Evolutionary conservation across 768 basidiomycete species (phyloP).

Genomic region (Ramaria rubella): DNA sequence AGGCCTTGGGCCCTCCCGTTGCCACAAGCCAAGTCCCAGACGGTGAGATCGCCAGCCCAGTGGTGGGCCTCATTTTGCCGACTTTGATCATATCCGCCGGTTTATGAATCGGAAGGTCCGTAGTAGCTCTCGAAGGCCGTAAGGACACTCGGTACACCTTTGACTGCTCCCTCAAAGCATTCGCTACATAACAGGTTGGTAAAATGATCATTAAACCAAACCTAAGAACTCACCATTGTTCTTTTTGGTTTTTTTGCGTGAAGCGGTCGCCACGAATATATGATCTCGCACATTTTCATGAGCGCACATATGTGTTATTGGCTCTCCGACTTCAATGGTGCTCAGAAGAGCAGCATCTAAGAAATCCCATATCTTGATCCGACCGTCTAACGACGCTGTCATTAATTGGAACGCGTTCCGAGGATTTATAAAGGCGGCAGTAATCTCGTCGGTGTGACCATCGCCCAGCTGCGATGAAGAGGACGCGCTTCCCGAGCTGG

Average conservation of each 20-base stretch:
- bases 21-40: constrained; percentile 75
- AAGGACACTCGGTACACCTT: constrained; percentile 60
- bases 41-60: constrained; percentile 65
- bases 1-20: constrained; percentile 68
- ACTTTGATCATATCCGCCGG: constrained; percentile 48
- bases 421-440: constrained; percentile 71
- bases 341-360: constrained; percentile 74
- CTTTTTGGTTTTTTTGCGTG: constrained; percentile 20
- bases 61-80: constrained; percentile 60
- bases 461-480: constrained; percentile 27
- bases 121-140: constrained; percentile 38
- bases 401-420: constrained; percentile 86
- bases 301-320: constrained; percentile 64
- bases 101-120: constrained; percentile 33
- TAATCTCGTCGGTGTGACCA: constrained; percentile 49
- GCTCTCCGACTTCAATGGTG: constrained; percentile 62
- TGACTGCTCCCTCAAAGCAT: constrained; percentile 43
- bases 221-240: constrained; percentile 3
- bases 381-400: constrained; percentile 79
- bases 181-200: neutral
- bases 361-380: constrained; percentile 88
- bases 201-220: neutral
- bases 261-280: constrained; percentile 52
- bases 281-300: constrained; percentile 62
- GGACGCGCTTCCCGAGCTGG: constrained; percentile 28